phyloP scores from a whole-genome alignment of 2,329 filamentous ascomycete species.

The Stagonosporopsis rhizophila region DNA sequence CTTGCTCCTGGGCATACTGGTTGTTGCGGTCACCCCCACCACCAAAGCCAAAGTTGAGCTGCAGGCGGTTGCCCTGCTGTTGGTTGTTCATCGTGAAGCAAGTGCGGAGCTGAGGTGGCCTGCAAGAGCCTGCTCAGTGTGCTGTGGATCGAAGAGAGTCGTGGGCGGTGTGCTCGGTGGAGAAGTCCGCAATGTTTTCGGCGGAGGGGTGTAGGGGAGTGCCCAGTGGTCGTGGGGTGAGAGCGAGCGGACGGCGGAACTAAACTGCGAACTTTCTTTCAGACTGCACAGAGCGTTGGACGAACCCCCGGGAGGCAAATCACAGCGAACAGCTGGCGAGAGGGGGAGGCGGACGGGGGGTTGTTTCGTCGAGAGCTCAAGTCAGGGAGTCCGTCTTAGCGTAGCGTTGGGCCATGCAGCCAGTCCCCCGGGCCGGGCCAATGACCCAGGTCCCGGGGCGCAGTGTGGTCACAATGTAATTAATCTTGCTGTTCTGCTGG shows the following conservation, averaged over 20 bases:
- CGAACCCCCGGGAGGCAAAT: slow-evolving; percentile 20
- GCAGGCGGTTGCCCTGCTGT: slow-evolving; percentile 55
- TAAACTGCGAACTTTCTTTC: slow-evolving; percentile 25
- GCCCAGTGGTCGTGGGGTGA: slow-evolving; percentile 20
- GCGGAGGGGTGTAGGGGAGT: slow-evolving; percentile 14
- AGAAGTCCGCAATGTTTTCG: slow-evolving; percentile 27
- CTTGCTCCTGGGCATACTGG: slow-evolving; percentile 53
- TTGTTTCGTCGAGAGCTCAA: slow-evolving; percentile 26
- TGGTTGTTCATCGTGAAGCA: slow-evolving; percentile 45
- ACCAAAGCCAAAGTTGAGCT: slow-evolving; percentile 60
- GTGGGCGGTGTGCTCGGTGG: slow-evolving; percentile 18
- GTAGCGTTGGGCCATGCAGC: slow-evolving; percentile 16
- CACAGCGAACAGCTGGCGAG: slow-evolving; percentile 23
- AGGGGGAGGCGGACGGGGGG: slow-evolving; percentile 27
- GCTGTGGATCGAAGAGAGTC: slow-evolving; percentile 10
- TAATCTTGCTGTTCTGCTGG: background rate
- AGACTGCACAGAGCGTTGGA: slow-evolving; percentile 22
- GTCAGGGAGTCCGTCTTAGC: slow-evolving; percentile 37
- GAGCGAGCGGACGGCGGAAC: slow-evolving; percentile 17
- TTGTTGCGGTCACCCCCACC: slow-evolving; percentile 45
- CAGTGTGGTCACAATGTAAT: background rate
- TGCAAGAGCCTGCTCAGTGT: slow-evolving; percentile 11
- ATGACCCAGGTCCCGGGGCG: slow-evolving; percentile 17
- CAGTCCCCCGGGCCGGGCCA: slow-evolving; percentile 17
- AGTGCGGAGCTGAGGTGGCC: slow-evolving; percentile 17